phyloP scores from a whole-genome alignment of 176 grass and related monocot species.

The Bonia amplexicaulis region DNA sequence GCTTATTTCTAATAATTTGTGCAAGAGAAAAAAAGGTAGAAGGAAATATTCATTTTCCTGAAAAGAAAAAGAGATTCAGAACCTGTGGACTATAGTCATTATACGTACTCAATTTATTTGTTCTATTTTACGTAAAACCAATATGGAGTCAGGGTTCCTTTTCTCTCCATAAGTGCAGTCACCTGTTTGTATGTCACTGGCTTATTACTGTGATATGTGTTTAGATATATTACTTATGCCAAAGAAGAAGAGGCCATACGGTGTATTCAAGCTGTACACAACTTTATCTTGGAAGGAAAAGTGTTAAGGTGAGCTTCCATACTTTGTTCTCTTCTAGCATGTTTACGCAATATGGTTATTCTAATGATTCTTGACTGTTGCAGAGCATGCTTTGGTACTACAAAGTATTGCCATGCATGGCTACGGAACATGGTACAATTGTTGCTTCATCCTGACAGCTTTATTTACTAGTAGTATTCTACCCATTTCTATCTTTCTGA shows the following conservation, averaged over 20 bases:
- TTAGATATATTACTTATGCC: conserved; percentile 96
- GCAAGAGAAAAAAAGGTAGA: not conserved
- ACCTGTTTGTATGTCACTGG: not conserved
- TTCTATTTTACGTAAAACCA: not conserved
- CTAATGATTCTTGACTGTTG: conserved; percentile 25
- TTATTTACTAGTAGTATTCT: conserved; percentile 18
- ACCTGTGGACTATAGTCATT: not conserved
- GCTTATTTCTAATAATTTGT: not conserved
- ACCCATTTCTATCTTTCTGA: conserved; percentile 23
- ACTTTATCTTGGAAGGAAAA: conserved; percentile 96
- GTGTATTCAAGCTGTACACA: conserved; percentile 98
- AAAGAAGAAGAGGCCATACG: conserved; percentile 93
- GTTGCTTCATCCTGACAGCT: conserved; percentile 13
- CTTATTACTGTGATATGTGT: conserved; percentile 17
- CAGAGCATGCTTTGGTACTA: conserved; percentile 98
- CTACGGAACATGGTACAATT: conserved; percentile 80
- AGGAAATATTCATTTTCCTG: not conserved
- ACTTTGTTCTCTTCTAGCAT: conserved; percentile 14
- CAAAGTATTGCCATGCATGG: conserved; percentile 99
- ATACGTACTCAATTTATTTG: not conserved
- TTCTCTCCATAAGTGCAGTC: not conserved
- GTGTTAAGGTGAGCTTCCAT: conserved; percentile 63
- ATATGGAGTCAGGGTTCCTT: not conserved
- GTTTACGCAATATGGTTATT: conserved; percentile 10
- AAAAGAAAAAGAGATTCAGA: not conserved